Evolutionary conservation across 1,284 basidiomycete genomes (phyloP), one percentile per base, ranked within the genome.

Genomic region (Cryptococcus jaspeensis): DNA sequence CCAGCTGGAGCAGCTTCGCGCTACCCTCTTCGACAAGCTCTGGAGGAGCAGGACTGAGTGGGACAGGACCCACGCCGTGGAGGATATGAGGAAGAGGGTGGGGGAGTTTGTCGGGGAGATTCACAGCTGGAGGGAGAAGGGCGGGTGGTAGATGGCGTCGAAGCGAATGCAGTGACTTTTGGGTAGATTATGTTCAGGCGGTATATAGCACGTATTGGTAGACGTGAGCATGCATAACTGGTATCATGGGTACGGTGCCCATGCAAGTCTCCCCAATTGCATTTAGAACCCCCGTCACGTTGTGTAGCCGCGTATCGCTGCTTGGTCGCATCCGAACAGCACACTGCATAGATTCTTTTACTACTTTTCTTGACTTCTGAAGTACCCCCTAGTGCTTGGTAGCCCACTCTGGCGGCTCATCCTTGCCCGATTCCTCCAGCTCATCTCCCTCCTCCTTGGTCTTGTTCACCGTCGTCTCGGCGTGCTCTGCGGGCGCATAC

Each of bases 1-100:
- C 70, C 87, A 97, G 73, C 83, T 99, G 2, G 94, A 98, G 71
- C 92, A 97, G 72, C 81, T 98, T 6, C 85, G 96, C 3, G 93
- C 95, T 5, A 85, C 84, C 1, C 88, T 86, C 63, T 84, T 93
- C 44, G 85, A 87, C 50, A 81, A 81, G 36, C 82, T 98, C 18
- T 98, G 94, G 92, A 80, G 84, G 18, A 84, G 85, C 62, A 81
- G 93, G 16, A 77, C 80, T 18, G 86, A 89, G 18, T 99, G 96
- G 94, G 83, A 97, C 69, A 82, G 94, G 46, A 82, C 84, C 58
- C 70, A 66, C 4, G 80, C 95, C 50, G 70, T 95, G 1, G 70
- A 71, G 22, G 84, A 87, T 63, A 74, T 92, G 60, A 67, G 59
- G 18, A 43, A 44, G 32, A 60, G 69, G 22, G 55, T 75, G 0